phyloP scores from a whole-genome alignment of 1,139 yeast genomes.

The Taphrina betulina region DNA sequence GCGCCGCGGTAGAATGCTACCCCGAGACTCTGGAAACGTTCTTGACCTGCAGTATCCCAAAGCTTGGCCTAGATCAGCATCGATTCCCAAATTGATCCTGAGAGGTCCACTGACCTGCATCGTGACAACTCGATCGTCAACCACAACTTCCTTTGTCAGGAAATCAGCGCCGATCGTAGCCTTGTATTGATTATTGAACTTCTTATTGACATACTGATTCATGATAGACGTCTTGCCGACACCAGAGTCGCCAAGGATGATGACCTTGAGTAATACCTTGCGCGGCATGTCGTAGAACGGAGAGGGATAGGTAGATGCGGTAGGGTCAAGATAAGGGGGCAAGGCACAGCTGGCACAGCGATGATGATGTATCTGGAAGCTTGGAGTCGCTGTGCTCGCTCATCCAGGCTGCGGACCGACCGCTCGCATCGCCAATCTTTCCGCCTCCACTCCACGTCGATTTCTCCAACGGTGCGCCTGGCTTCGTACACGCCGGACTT shows the following conservation, averaged over 20 bases:
- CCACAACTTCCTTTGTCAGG: constrained; percentile 79
- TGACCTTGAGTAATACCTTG: constrained; percentile 78
- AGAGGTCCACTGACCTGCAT: constrained; percentile 50
- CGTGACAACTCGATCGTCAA: constrained; percentile 78
- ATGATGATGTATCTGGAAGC: no score
- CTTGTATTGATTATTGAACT: constrained; percentile 92
- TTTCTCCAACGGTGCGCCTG: no score
- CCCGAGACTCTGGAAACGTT: constrained; percentile 86
- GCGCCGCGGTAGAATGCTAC: constrained; percentile 98
- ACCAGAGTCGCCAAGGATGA: constrained; percentile 94
- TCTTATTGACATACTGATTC: constrained; percentile 78
- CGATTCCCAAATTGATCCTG: not conserved
- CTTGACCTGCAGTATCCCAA: constrained; percentile 91
- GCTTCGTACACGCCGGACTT: no score
- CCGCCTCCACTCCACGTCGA: no score
- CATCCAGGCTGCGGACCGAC: no score
- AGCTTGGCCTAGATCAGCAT: constrained; percentile 48
- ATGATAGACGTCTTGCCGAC: constrained; percentile 96
- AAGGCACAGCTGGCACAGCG: no score
- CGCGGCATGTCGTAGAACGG: constrained; percentile 32
- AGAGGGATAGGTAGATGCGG: no score
- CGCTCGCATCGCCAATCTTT: no score
- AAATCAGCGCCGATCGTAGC: constrained; percentile 99
- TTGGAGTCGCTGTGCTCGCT: no score
- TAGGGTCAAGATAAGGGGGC: no score